Conservation (phyloP, 352 stramenopile genomes). For the Pythium sukuiense region DNA sequence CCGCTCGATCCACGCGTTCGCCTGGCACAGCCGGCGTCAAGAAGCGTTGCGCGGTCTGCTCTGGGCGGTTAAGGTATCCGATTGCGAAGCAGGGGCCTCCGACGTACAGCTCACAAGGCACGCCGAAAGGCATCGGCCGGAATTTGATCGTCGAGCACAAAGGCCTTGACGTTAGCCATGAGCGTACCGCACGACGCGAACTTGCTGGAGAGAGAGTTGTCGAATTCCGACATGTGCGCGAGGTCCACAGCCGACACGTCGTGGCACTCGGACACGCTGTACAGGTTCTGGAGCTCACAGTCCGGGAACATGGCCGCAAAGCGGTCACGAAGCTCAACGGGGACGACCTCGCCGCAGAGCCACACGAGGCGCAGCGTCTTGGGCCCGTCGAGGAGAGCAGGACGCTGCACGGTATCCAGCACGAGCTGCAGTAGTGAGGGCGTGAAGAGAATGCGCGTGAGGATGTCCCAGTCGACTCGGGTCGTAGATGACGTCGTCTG, state of each 20-base stretch:
- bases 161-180: conserved; percentile 81
- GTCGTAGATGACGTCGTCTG: conserved; percentile 92
- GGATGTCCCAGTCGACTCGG: conserved; percentile 75
- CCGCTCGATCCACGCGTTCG: conserved; percentile 91
- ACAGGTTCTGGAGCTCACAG: conserved; percentile 91
- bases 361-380: conserved; percentile 84
- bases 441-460: conserved; percentile 93
- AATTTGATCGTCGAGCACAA: conserved; percentile 77
- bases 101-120: conserved; percentile 84
- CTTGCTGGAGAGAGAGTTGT: conserved; percentile 76
- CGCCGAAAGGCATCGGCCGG: conserved; percentile 57
- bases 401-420: conserved; percentile 63
- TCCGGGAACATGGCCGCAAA: conserved; percentile 83
- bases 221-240: conserved; percentile 66
- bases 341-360: conserved; percentile 94
- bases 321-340: conserved; percentile 83
- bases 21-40: conserved; percentile 61
- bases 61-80: conserved; percentile 80
- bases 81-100: conserved; percentile 82
- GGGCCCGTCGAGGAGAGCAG: conserved; percentile 59
- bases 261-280: conserved; percentile 94
- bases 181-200: conserved; percentile 87
- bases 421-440: conserved; percentile 90
- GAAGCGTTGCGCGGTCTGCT: conserved; percentile 80
- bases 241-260: conserved; percentile 88